Percentiles rank a stretch among this genome's conserved stretches.
These are phyloP conservation scores for Parvularia atlantis DNA, from an alignment of 78 protist species.

Conservation along the genomic window DNA sequence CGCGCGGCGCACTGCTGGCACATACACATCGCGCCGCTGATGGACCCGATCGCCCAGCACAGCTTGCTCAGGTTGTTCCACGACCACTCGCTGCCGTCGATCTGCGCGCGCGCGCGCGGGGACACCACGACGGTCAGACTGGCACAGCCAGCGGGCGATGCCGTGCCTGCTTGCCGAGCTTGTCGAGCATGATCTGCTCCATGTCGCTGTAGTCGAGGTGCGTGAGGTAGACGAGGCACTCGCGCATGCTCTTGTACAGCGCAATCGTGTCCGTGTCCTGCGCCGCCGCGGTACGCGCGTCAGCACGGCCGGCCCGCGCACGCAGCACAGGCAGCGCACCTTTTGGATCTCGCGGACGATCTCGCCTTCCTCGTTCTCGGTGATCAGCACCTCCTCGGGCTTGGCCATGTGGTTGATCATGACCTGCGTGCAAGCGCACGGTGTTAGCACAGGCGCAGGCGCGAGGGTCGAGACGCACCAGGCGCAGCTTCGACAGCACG, in stretches of 20 bases:
- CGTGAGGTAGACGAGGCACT: constrained; percentile 73
- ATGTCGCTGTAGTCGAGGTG: constrained; percentile 88
- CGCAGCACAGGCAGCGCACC: too few relatives aligned
- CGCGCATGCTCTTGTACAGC: constrained; percentile 73
- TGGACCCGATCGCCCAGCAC: constrained; percentile 99
- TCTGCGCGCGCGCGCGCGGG: too few relatives aligned
- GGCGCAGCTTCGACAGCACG: constrained; percentile 68
- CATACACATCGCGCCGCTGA: constrained; percentile 87
- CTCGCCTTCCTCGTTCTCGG: constrained; percentile 92
- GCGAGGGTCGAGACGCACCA: neutral
- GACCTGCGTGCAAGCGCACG: constrained; percentile 11
- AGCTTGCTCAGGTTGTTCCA: constrained; percentile 79
- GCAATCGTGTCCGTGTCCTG: constrained; percentile 58
- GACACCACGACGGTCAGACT: neutral
- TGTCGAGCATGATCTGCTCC: constrained; percentile 73
- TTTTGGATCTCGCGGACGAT: constrained; percentile 71
- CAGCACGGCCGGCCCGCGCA: too few relatives aligned
- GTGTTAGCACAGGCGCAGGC: neutral
- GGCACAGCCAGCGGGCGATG: too few relatives aligned
- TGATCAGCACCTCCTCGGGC: constrained; percentile 97
- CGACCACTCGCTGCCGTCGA: constrained; percentile 56
- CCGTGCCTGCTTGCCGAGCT: constrained; percentile 21
- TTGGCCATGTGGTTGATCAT: constrained; percentile 88
- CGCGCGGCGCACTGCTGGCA: neutral
- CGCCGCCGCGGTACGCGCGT: neutral